Percentiles rank a stretch among this genome's conserved stretches.
Evolutionary conservation across 2,329 filamentous ascomycete species (phyloP).

Genomic region (Botrytis hyacinthi): DNA sequence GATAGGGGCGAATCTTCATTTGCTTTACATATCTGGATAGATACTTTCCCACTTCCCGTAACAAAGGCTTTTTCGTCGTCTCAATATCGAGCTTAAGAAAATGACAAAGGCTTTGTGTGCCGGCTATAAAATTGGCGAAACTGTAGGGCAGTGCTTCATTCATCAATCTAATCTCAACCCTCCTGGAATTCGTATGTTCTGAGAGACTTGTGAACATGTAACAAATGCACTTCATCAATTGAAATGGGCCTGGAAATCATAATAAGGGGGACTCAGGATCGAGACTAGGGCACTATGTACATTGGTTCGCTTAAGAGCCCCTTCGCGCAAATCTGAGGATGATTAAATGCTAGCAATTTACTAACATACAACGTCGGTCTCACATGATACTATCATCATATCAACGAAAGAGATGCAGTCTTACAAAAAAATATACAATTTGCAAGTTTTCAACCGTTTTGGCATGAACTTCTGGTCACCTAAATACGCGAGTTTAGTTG

Average conservation of each 20-base stretch:
- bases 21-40: neutral
- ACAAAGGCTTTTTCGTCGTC: too few species aligned
- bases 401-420: neutral
- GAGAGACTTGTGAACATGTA: too few species aligned
- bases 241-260: too few species aligned
- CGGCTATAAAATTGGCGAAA: too few species aligned
- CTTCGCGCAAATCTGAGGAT: neutral
- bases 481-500: neutral
- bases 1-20: neutral
- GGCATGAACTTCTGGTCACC: too few species aligned
- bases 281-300: too few species aligned
- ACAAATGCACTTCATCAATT: neutral
- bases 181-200: too few species aligned
- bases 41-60: neutral
- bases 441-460: neutral
- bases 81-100: too few species aligned
- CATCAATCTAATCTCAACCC: conserved; percentile 28
- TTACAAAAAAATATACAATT: rapidly evolving
- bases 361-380: neutral
- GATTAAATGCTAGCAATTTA: neutral
- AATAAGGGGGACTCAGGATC: too few species aligned
- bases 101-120: too few species aligned
- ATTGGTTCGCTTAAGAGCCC: neutral
- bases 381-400: neutral
- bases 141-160: too few species aligned